These are phyloP conservation scores for Pilatotrama ljubarskyi DNA, from an alignment of 768 basidiomycete species.

Conservation along the genomic window DNA sequence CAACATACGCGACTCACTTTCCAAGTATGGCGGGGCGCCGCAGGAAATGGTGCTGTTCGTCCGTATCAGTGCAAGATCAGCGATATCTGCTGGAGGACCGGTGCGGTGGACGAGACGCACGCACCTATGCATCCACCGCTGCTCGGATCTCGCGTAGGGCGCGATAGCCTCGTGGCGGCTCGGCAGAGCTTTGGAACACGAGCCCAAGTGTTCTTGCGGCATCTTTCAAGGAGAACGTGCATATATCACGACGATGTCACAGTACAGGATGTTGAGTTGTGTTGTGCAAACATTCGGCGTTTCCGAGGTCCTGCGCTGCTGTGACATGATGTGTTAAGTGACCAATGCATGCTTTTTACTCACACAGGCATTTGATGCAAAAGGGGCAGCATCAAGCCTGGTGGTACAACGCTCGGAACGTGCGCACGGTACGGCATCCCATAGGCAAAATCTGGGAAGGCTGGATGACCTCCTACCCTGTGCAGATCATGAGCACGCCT, in stretches of 20 bases:
- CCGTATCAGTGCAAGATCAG: slow-evolving; percentile 11
- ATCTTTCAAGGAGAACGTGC: neutral
- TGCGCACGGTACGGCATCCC: too few species aligned
- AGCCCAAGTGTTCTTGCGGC: neutral
- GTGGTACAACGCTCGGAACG: too few species aligned
- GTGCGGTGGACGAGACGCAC: neutral
- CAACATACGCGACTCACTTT: slow-evolving; percentile 1
- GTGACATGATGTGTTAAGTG: too few species aligned
- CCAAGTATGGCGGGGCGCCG: neutral
- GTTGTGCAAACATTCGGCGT: too few species aligned
- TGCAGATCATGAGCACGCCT: too few species aligned
- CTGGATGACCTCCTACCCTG: too few species aligned
- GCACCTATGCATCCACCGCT: neutral
- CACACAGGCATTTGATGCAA: too few species aligned
- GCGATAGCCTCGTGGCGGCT: slow-evolving; percentile 3
- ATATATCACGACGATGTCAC: neutral
- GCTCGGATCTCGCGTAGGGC: slow-evolving; percentile 4
- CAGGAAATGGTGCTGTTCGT: neutral
- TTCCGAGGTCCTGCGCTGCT: too few species aligned
- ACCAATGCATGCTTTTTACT: too few species aligned
- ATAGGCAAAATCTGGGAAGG: too few species aligned
- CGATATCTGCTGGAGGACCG: neutral
- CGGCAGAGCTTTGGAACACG: neutral
- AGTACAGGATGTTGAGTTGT: too few species aligned
- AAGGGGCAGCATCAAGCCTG: too few species aligned